Base-by-base conservation (phyloP, 1,284 basidiomycete genomes). In the Naganishia cerealis region DNA sequence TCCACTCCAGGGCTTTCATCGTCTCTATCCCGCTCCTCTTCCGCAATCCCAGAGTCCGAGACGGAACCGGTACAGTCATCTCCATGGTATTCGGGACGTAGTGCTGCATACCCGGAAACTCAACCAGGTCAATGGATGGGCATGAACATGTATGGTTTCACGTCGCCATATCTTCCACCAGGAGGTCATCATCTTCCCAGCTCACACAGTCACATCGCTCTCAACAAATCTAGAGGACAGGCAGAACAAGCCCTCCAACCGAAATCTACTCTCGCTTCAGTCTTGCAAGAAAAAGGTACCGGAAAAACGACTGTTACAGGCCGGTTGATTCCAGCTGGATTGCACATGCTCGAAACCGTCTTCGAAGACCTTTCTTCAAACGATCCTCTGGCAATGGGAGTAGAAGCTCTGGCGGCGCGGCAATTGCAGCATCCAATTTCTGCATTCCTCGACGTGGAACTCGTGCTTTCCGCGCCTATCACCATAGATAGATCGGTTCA, bases 261-360 rank as follows among this genome's bases (percentile, higher is more conserved):
- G 50, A 63, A 54, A 63, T 63, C 61, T 16, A 63, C 50, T 3
- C 39, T 63, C 50, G 61, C 61, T 16, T 13, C 61, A 2, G 16
- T 63, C 39, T 50, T 63, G 15, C 39, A 39, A 24, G 61, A 63
- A 33, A 21, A 38, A 29, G 50, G 50, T 6, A 42, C 61, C 3
- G 61, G 61, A 16, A 63, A 63, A 46, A 63, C 61, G 15, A 63
- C 61, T 8, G 50, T 63, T 6, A 53, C 38, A 21, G 61, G 61
- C 6, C 21, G 18, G 1, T n/a, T 63, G 50, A n/a, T 54, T 15
- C 61, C 50, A 15, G 38, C 24, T 5, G 38, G 18, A 26, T 42
- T 38, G 38, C 38, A 53, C 36, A 53, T 54, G 36, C 50, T 63
- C 7, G 61, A 54, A 40, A 26, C 38, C 42, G 26, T 36, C n/a